Evolutionary conservation across 805 yeast genomes (phyloP).

Genomic region (Saturnispora sekii): DNA sequence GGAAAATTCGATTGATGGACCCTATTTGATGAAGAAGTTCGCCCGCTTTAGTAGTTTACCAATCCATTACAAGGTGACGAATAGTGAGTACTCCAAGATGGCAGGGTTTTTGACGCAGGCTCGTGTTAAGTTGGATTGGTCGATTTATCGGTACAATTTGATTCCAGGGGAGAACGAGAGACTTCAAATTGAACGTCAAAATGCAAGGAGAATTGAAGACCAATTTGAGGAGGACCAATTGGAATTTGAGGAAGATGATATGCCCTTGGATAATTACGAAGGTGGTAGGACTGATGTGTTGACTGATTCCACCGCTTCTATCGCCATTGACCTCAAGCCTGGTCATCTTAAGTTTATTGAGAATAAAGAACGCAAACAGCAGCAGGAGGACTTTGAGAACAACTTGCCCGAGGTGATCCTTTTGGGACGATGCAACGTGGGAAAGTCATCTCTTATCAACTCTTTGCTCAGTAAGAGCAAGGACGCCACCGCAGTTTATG

Average conservation of each 20-base stretch:
- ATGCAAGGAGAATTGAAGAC: slow-evolving; percentile 2
- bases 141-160: slow-evolving; percentile 38
- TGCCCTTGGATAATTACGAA: not conserved
- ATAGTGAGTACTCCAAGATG: slow-evolving; percentile 7
- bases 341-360: slow-evolving; percentile 21
- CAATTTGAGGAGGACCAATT: not conserved
- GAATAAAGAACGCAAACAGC: slow-evolving; percentile 17
- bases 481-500: slow-evolving; percentile 27
- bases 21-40: slow-evolving; percentile 14
- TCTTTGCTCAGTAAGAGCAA: slow-evolving; percentile 37
- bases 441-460: slow-evolving; percentile 72
- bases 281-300: slow-evolving; percentile 6
- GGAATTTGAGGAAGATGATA: not conserved
- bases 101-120: slow-evolving; percentile 39
- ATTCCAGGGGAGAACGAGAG: slow-evolving; percentile 45
- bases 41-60: slow-evolving; percentile 10
- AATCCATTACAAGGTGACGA: slow-evolving; percentile 4
- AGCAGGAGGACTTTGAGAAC: slow-evolving; percentile 20
- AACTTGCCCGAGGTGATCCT: slow-evolving; percentile 66
- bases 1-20: slow-evolving; percentile 14
- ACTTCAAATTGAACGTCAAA: slow-evolving; percentile 4
- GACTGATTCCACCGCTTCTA: not conserved
- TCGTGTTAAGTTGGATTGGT: slow-evolving; percentile 48
- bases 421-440: slow-evolving; percentile 76
- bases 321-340: slow-evolving; percentile 16